Conservation (phyloP, 2,329 filamentous ascomycete species). For the Colletotrichum echinochloae region DNA sequence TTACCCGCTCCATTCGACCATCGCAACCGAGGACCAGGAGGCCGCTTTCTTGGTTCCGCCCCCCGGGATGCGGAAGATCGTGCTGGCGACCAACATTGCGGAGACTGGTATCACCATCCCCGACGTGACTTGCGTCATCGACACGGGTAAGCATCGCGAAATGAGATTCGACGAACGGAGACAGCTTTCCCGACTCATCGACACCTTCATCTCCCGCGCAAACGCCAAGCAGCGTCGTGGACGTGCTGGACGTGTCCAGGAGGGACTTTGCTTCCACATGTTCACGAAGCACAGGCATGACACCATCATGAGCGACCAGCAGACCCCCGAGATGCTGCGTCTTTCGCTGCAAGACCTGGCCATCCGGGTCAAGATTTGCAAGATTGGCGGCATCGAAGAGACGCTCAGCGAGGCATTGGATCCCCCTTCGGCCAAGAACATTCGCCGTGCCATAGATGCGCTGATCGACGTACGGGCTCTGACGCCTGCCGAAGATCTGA, state of each 20-base stretch:
- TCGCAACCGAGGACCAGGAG: conserved; percentile 96
- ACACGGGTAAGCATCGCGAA: conserved; percentile 96
- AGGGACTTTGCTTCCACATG: conserved; percentile 94
- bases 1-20: conserved; percentile 92
- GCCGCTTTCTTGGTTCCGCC: conserved; percentile 90
- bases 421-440: conserved; percentile 90
- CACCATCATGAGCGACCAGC: conserved; percentile 85
- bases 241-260: conserved; percentile 93
- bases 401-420: conserved; percentile 90
- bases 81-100: conserved; percentile 96
- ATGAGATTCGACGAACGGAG: conserved; percentile 96
- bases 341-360: conserved; percentile 94
- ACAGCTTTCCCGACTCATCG: conserved; percentile 89
- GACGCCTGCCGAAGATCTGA: conserved; percentile 84
- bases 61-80: conserved; percentile 86
- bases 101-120: conserved; percentile 99
- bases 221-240: conserved; percentile 96
- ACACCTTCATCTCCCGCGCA: conserved; percentile 94
- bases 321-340: conserved; percentile 95
- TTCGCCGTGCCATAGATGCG: conserved; percentile 91
- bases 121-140: conserved; percentile 96
- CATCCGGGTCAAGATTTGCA: conserved; percentile 97
- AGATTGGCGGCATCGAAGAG: conserved; percentile 91
- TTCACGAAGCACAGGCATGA: conserved; percentile 94
- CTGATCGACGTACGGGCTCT: conserved; percentile 93